phyloP scores from a whole-genome alignment of 164 flowering plant genomes.

The Platanus orientalis region DNA sequence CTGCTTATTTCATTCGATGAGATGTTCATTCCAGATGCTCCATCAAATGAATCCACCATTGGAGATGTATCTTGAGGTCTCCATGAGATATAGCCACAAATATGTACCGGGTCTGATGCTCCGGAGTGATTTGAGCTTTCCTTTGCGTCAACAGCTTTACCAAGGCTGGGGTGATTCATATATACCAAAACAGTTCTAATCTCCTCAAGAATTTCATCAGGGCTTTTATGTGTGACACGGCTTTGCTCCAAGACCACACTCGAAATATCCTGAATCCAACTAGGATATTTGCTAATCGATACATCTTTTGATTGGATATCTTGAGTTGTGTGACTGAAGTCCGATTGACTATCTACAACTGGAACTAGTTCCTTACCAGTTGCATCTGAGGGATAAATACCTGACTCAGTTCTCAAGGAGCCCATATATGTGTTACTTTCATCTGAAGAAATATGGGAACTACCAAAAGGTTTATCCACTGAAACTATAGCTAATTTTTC shows the following conservation, averaged over 20 bases:
- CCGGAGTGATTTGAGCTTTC: slow-evolving; percentile 13
- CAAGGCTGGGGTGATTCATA: slow-evolving; percentile 10
- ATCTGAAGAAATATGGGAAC: slow-evolving; percentile 16
- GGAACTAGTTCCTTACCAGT: slow-evolving; percentile 56
- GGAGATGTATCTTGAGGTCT: slow-evolving; percentile 32
- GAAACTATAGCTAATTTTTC: slow-evolving; percentile 82
- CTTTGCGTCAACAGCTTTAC: slow-evolving; percentile 19
- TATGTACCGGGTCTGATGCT: slow-evolving; percentile 17
- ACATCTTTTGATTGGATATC: slow-evolving; percentile 16
- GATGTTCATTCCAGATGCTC: slow-evolving; percentile 15
- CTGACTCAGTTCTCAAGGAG: slow-evolving; percentile 8
- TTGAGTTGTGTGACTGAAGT: slow-evolving; percentile 9
- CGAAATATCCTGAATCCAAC: slow-evolving; percentile 69
- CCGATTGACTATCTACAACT: slow-evolving; percentile 19
- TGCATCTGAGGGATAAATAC: slow-evolving; percentile 7
- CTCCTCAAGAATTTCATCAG: slow-evolving; percentile 56
- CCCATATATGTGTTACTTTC: neutral
- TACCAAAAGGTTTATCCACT: slow-evolving; percentile 29
- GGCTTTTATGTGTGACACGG: slow-evolving; percentile 39
- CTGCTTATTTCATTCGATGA: slow-evolving; percentile 18
- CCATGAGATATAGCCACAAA: slow-evolving; percentile 44
- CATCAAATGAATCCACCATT: slow-evolving; percentile 23
- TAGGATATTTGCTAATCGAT: slow-evolving; percentile 22
- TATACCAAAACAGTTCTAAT: slow-evolving; percentile 40
- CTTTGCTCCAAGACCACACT: slow-evolving; percentile 47